Percentiles rank a stretch among this genome's conserved stretches.
Conservation (phyloP, 257 asterid species). For the Euphrasia confusa region DNA sequence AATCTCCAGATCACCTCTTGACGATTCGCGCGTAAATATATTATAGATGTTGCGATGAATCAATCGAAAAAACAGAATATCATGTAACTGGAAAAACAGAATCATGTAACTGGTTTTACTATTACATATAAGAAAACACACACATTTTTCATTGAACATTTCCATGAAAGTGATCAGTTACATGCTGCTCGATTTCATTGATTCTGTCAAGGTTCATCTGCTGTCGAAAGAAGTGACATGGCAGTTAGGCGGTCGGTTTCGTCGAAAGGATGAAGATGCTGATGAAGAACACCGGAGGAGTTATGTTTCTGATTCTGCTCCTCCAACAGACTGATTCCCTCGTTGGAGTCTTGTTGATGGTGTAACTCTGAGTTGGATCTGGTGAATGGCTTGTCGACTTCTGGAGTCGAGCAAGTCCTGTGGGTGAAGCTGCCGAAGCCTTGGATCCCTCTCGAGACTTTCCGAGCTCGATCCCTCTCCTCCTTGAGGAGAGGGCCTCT, state of each 20-base stretch:
- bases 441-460: conserved; percentile 67
- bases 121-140: no score
- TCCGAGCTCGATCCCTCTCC: conserved; percentile 66
- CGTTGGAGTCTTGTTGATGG: conserved; percentile 32
- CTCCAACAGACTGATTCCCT: conserved; percentile 29
- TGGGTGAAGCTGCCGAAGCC: conserved; percentile 79
- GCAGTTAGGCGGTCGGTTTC: conserved; percentile 29
- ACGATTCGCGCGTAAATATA: not conserved
- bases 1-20: conserved; percentile 27
- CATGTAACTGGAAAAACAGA: no score
- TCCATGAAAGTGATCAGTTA: no score
- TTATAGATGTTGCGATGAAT: no score
- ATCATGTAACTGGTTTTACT: no score
- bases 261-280: conserved; percentile 52
- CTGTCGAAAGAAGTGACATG: conserved; percentile 45
- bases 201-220: not conserved
- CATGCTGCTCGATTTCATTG: not conserved
- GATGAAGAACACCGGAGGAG: conserved; percentile 11
- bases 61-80: no score
- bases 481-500: conserved; percentile 56
- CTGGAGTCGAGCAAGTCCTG: conserved; percentile 21
- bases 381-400: conserved; percentile 26
- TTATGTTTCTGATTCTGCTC: conserved; percentile 22
- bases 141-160: no score
- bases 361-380: conserved; percentile 57